These are phyloP conservation scores for Nyctanthes arbortristis DNA, from an alignment of 257 asterid genomes.

Conservation along the genomic window DNA sequence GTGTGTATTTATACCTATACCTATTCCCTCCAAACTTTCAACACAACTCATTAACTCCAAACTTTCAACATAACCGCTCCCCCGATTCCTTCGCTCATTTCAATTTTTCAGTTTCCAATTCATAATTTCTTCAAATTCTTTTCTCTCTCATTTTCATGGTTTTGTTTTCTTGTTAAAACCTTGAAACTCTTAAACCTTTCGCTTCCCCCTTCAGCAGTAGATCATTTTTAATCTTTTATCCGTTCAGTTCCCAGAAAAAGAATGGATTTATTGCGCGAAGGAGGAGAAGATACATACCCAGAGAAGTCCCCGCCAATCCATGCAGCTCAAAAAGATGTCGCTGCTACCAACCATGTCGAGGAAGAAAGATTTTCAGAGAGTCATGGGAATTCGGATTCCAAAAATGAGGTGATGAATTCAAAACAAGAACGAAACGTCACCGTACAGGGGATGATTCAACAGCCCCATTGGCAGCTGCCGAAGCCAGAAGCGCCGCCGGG, in stretches of 20 bases:
- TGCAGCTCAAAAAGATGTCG: constrained; percentile 11
- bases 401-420: background rate
- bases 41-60: no score
- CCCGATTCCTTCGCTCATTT: constrained; percentile 22
- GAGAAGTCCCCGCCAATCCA: background rate
- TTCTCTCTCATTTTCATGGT: constrained; percentile 8
- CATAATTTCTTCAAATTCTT: no score
- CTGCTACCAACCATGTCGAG: background rate
- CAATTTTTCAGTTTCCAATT: no score
- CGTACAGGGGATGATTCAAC: constrained; percentile 30
- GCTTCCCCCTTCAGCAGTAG: background rate
- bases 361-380: background rate
- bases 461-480: constrained; percentile 65
- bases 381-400: background rate
- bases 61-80: constrained; percentile 27
- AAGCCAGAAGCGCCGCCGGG: constrained; percentile 79
- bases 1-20: background rate
- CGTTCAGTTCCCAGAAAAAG: background rate
- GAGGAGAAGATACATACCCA: constrained; percentile 5
- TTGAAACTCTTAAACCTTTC: constrained; percentile 4
- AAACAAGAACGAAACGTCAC: constrained; percentile 12
- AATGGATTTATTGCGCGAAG: constrained; percentile 24
- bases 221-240: constrained; percentile 3
- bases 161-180: no score
- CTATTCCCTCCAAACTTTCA: constrained; percentile 22